Base-by-base conservation (phyloP, 192 early-diverging fungal species). In the Lobosporangium transversale region DNA sequence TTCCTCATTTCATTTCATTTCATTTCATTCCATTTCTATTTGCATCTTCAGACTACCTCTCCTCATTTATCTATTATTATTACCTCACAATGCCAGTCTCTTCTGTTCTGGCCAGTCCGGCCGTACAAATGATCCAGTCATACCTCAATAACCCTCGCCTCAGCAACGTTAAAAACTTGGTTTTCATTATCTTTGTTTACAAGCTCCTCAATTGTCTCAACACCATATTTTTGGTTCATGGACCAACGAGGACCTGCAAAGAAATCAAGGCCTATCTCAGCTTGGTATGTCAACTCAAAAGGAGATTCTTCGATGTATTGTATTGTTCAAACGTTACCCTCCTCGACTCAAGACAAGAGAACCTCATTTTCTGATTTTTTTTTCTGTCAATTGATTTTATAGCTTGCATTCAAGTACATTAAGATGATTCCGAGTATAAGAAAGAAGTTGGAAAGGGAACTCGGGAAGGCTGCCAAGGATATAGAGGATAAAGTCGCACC, bases 401-500 rank as follows among this genome's bases (percentile, higher is more conserved):
- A 86, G 85, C 49, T 86, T 33, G 69, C 81, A 14, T 86, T 86
- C 70, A 79, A 78, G 43, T 83, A 84, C 50, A 53, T 75, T 7
- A 80, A 79, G 52, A 79, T 67, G 61, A 17, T 87, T 3, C 85
- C 86, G 9, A 70, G 75, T 24, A 84, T 92, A 0, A 85, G 90
- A 70, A 63, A 78, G 4, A 84, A 89, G 24, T 85, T 98, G 57
- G 83, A 94, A 57, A 79, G 76, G 6, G 91, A 95, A 70, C 85
- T 98, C 49, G 85, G 81, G 67, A 96, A 94, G 83, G 83, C 84
- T 18, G 81, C 95, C 55, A 83, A 80, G 53, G 89, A 90, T n/a
- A 91, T 98, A 47, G 91, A 97, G 66, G 84, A 92, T 31, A 88
- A 88, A 68, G 89, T 96, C 68, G 80, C 86, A 32, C 76, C 84